These are phyloP conservation scores for Pseudisothecium myosuroides DNA, from an alignment of 225 moss, liverwort and hornwort species.

Conservation along the genomic window DNA sequence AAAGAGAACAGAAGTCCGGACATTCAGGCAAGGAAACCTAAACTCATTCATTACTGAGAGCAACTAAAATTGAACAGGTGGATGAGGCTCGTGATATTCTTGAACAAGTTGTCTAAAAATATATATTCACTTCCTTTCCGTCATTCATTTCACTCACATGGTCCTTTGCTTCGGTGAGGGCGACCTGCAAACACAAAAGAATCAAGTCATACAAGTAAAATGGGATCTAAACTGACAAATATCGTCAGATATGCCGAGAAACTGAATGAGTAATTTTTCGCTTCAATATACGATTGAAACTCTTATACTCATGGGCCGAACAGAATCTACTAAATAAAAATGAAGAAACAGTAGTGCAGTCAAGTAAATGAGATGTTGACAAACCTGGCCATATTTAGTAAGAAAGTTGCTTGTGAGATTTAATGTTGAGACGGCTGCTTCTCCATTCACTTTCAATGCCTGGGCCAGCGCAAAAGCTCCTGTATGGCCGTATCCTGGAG, in stretches of 20 bases:
- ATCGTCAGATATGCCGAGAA: background rate
- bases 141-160: constrained; percentile 99
- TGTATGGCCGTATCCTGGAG: constrained; percentile 63
- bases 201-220: background rate
- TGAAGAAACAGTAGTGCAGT: background rate
- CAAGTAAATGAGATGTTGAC: background rate
- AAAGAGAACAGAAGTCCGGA: background rate
- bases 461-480: constrained; percentile 97
- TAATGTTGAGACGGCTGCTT: constrained; percentile 89
- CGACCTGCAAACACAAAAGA: constrained; percentile 38
- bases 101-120: constrained; percentile 35
- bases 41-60: background rate
- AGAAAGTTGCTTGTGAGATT: constrained; percentile 97
- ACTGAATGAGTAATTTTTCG: too few relatives aligned
- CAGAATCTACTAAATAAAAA: background rate
- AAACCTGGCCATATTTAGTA: constrained; percentile 93
- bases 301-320: background rate
- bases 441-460: constrained; percentile 92
- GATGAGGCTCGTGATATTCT: background rate
- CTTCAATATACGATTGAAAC: background rate
- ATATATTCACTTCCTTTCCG: constrained; percentile 94
- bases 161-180: constrained; percentile 95
- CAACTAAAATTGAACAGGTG: background rate
- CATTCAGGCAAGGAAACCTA: background rate
- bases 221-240: background rate